A percentile compares a stretch with the other conserved stretches of the same genome.
These are phyloP conservation scores for Ormosia semicastrata DNA, from an alignment of 306 rosid genomes.

Conservation along the genomic window DNA sequence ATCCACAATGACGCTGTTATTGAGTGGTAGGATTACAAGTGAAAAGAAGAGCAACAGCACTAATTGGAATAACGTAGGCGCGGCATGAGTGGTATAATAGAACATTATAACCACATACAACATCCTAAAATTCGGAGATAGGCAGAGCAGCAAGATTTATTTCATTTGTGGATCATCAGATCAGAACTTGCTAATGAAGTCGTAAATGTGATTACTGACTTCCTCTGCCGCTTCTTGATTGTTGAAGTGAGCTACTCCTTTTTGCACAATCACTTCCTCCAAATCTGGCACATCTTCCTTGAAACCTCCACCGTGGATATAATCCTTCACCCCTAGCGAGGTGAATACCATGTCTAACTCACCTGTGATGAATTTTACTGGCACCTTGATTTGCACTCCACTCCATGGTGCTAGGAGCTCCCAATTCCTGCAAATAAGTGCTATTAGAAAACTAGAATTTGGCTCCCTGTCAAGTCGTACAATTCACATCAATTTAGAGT, in stretches of 20 bases:
- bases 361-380: slow-evolving; percentile 17
- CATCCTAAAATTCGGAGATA: not conserved
- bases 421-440: slow-evolving; percentile 21
- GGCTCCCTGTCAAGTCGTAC: not conserved
- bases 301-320: slow-evolving; percentile 26
- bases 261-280: slow-evolving; percentile 35
- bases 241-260: slow-evolving; percentile 35
- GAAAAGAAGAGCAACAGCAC: no score
- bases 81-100: not conserved
- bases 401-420: slow-evolving; percentile 25
- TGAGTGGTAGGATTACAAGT: no score
- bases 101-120: no score
- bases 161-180: not conserved
- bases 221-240: slow-evolving; percentile 22
- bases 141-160: not conserved
- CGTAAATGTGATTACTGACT: slow-evolving; percentile 3
- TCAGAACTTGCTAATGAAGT: slow-evolving; percentile 27
- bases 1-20: no score
- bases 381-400: slow-evolving; percentile 7
- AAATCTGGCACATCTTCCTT: slow-evolving; percentile 42
- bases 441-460: not conserved
- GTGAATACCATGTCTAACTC: slow-evolving; percentile 28
- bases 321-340: not conserved
- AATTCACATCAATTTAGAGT: not conserved
- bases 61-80: not conserved